phyloP scores from a whole-genome alignment of 768 basidiomycete species.

The Phanerodontia chrysosporium region DNA sequence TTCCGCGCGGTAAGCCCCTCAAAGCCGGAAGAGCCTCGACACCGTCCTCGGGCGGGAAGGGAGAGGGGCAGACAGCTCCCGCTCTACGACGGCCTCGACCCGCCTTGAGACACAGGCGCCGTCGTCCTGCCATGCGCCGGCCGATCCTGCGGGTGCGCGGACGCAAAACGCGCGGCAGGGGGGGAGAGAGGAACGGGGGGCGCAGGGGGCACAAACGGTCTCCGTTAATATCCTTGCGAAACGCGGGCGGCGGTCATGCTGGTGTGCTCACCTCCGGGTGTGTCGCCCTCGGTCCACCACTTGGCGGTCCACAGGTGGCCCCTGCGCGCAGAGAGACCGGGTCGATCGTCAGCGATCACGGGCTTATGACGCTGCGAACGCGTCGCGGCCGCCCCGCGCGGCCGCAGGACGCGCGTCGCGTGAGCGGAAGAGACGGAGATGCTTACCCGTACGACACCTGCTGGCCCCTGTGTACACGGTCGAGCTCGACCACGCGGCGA shows the following conservation, averaged over 20 bases:
- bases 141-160: constrained; percentile 33
- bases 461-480: constrained; percentile 48
- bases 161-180: neutral
- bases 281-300: constrained; percentile 60
- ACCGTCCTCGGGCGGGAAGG: neutral
- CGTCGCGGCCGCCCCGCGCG: neutral
- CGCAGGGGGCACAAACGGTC: too few species aligned
- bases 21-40: constrained; percentile 10
- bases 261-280: constrained; percentile 35
- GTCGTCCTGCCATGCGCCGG: constrained; percentile 54
- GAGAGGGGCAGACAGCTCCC: neutral
- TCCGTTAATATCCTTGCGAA: neutral
- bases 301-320: constrained; percentile 46
- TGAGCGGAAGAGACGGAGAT: neutral
- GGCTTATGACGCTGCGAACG: neutral
- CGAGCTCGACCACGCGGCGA: constrained; percentile 47
- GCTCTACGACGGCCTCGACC: neutral
- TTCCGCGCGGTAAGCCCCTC: neutral
- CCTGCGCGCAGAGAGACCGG: constrained; percentile 22
- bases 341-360: neutral
- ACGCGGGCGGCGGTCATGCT: too few species aligned
- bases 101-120: constrained; percentile 39
- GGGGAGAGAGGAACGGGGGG: neutral
- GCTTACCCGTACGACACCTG: constrained; percentile 50
- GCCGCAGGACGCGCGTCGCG: neutral